phyloP scores from a whole-genome alignment of 2,329 filamentous ascomycete genomes.

The Coleophoma cylindrospora region DNA sequence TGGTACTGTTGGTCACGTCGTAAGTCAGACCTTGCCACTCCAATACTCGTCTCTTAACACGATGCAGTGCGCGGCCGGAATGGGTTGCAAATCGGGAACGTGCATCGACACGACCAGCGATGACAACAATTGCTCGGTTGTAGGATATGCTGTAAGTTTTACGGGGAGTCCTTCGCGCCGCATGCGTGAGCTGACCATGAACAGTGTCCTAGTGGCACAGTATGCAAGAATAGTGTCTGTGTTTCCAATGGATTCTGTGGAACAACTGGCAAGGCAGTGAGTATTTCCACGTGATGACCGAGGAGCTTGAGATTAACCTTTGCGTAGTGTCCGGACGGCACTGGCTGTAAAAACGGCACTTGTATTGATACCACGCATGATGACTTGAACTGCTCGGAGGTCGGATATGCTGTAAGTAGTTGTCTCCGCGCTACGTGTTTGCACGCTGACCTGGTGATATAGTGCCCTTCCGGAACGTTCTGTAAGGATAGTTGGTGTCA shows the following conservation, averaged over 20 bases:
- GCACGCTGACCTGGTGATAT: not conserved
- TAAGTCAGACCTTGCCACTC: not conserved
- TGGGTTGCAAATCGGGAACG: not conserved
- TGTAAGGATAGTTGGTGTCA: constrained; percentile 1
- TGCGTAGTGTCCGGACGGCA: not conserved
- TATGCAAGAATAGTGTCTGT: too few relatives aligned
- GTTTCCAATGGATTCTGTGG: too few relatives aligned
- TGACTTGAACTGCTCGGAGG: too few relatives aligned
- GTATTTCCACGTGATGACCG: not conserved
- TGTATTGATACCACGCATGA: too few relatives aligned
- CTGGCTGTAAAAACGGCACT: not conserved
- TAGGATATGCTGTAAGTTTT: not conserved
- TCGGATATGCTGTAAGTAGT: not conserved
- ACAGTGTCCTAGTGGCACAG: too few relatives aligned
- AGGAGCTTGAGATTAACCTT: not conserved
- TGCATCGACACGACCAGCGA: not conserved
- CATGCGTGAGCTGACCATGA: too few relatives aligned
- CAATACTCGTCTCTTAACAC: not conserved
- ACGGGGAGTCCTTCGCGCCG: too few relatives aligned
- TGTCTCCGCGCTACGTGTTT: not conserved
- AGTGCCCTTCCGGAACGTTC: not conserved
- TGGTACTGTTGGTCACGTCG: not conserved
- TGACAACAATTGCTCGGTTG: not conserved
- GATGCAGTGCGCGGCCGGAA: not conserved
- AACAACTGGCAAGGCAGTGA: not conserved